Evolutionary conservation across 1,284 basidiomycete species (phyloP), one percentile per base, ranked within the genome.

Genomic region (Volvariella volvacea): DNA sequence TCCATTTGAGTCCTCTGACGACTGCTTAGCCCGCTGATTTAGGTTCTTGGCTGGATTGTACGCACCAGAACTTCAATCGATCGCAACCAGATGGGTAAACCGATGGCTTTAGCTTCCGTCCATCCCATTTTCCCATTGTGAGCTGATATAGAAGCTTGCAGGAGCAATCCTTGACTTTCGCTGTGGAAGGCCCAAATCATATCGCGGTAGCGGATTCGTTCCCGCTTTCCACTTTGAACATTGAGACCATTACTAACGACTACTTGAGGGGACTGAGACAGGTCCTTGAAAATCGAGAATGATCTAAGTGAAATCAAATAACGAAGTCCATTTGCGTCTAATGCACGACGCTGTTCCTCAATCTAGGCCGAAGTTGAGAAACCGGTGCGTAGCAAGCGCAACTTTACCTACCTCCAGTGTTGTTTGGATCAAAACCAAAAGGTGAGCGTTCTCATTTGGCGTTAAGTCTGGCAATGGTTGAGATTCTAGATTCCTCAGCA

Each of bases 101-200:
- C 94, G 10, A 95, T 66, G 0, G 87, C 80, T 52, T 84, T 79
- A 0, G 94, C 93, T 57, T 93, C 88, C 7, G 73, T 65, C 94
- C 94, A 97, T 36, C 77, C 64, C 78, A 97, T 87, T 65, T 89
- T 94, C 1, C 81, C 83, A 17, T 73, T 74, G 52, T 88, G 92
- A 4, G 88, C 82, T 7, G 76, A 63, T 2, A 75, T 74, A 1
- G 89, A 85, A 2, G 83, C 80, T 19, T 74, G 71, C 28, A 97
- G 61, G 10, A 98, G 64, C 31, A 95, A 63, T 17, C 88, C 89
- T 56, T 98, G 92, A 54, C 82, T 89, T 60, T 95, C 88, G 58
- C 92, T 96, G 57, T 95, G 88, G 55, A 87, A 92, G 0, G 93
- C 94, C 92, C 93, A 98, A 7, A 95, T 74, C 66, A 94, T 90